phyloP scores from a whole-genome alignment of 1,139 yeast genomes.

The Suhomyces bribrorum region DNA sequence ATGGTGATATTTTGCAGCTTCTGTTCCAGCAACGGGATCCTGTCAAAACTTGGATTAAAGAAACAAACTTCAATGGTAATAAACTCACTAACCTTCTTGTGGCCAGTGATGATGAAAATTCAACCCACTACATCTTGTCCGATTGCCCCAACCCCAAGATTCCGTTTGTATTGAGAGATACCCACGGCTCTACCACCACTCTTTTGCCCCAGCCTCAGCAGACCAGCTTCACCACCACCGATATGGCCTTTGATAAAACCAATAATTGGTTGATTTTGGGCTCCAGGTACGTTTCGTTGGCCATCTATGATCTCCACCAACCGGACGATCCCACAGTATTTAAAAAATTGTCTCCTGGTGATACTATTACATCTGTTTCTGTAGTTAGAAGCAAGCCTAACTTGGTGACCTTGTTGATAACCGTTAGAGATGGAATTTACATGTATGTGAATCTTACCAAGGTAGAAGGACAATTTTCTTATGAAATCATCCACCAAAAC shows the following conservation, averaged over 20 bases:
- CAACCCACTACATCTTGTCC: constrained; percentile 39
- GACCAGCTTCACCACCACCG: constrained; percentile 60
- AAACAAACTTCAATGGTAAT: constrained; percentile 24
- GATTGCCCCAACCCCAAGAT: constrained; percentile 72
- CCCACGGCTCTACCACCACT: constrained; percentile 17
- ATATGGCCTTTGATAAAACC: constrained; percentile 44
- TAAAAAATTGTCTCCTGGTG: constrained; percentile 68
- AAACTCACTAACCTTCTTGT: constrained; percentile 59
- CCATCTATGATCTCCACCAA: constrained; percentile 44
- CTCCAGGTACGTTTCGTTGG: constrained; percentile 68
- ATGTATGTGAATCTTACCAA: constrained; percentile 31
- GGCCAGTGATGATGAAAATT: constrained; percentile 19
- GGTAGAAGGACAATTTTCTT: constrained; percentile 13
- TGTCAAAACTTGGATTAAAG: constrained; percentile 24
- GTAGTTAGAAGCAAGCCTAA: constrained; percentile 28
- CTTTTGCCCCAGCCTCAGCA: constrained; percentile 39
- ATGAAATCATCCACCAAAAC: constrained; percentile 55
- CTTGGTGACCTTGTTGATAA: constrained; percentile 35
- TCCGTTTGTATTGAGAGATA: constrained; percentile 48
- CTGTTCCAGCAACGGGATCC: constrained; percentile 33
- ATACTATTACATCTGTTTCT: constrained; percentile 64
- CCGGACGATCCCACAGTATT: constrained; percentile 32
- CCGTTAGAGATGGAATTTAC: constrained; percentile 69
- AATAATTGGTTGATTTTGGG: constrained; percentile 58
- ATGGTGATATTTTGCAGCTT: constrained; percentile 53